Conservation (phyloP, 2,329 filamentous ascomycete genomes). For the Aspergillus pseudoviridinutans region DNA sequence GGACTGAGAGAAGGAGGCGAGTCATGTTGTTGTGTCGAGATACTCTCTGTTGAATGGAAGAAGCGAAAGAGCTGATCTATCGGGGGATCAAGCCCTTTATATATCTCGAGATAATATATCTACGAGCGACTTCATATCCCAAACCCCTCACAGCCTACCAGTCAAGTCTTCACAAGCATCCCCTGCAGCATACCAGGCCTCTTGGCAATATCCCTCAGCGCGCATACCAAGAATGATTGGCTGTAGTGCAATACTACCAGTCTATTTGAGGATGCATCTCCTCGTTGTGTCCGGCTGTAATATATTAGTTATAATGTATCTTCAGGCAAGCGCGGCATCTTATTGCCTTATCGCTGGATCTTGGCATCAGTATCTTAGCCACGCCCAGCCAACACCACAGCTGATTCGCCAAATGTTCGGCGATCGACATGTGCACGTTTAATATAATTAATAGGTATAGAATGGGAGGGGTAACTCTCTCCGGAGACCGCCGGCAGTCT, state of each 20-base stretch:
- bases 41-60: neutral
- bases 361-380: neutral
- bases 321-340: neutral
- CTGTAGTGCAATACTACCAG: neutral
- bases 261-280: neutral
- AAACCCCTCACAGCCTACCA: neutral
- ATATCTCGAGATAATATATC: too few species aligned
- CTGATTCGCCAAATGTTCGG: neutral
- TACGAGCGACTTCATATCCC: too few species aligned
- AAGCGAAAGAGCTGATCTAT: neutral
- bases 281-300: neutral
- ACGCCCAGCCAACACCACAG: neutral
- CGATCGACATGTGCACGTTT: neutral
- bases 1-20: constrained; percentile 10
- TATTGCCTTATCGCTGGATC: neutral
- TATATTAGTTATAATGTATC: neutral
- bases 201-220: neutral
- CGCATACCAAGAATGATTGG: neutral
- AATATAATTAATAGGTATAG: too few species aligned
- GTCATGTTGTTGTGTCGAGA: neutral
- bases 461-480: neutral
- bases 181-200: neutral
- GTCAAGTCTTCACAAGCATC: neutral
- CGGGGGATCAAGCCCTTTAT: neutral
- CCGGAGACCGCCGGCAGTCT: constrained; percentile 6